These are phyloP conservation scores for Trametes polyzona DNA, from an alignment of 1,284 basidiomycete species.

Conservation along the genomic window DNA sequence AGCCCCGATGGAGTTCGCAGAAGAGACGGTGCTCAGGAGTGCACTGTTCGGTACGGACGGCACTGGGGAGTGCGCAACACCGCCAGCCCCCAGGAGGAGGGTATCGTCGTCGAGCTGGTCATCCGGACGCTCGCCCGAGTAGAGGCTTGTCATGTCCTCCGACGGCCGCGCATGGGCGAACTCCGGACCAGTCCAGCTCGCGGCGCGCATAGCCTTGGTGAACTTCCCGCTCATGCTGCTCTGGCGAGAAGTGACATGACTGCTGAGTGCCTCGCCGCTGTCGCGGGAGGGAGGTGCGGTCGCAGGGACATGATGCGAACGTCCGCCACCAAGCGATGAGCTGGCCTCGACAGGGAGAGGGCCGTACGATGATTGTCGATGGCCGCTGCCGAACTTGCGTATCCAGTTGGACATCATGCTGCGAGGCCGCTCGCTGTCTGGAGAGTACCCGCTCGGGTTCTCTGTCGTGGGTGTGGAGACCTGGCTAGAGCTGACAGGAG, in stretches of 20 bases:
- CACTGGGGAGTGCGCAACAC: slow-evolving; percentile 46
- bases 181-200: slow-evolving; percentile 58
- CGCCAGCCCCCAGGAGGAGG: slow-evolving; percentile 57
- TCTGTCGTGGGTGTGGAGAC: slow-evolving; percentile 26
- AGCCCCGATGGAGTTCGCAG: slow-evolving; percentile 31
- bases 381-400: slow-evolving; percentile 15
- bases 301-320: slow-evolving; percentile 10
- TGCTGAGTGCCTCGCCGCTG: slow-evolving; percentile 40
- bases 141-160: slow-evolving; percentile 56
- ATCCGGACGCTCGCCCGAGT: slow-evolving; percentile 49
- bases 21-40: slow-evolving; percentile 37
- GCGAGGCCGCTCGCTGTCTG: slow-evolving; percentile 32
- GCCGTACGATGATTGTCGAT: slow-evolving; percentile 22
- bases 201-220: slow-evolving; percentile 55
- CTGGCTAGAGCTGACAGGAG: slow-evolving; percentile 23
- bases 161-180: slow-evolving; percentile 41
- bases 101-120: slow-evolving; percentile 49
- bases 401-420: slow-evolving; percentile 30
- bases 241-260: slow-evolving; percentile 27
- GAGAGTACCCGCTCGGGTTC: slow-evolving; percentile 20
- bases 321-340: slow-evolving; percentile 18
- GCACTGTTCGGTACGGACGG: slow-evolving; percentile 44
- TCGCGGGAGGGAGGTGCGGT: slow-evolving; percentile 30
- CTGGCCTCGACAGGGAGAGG: slow-evolving; percentile 22
- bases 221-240: slow-evolving; percentile 38